phyloP scores from a whole-genome alignment of 164 flowering plant genomes.

The Macadamia tetraphylla region DNA sequence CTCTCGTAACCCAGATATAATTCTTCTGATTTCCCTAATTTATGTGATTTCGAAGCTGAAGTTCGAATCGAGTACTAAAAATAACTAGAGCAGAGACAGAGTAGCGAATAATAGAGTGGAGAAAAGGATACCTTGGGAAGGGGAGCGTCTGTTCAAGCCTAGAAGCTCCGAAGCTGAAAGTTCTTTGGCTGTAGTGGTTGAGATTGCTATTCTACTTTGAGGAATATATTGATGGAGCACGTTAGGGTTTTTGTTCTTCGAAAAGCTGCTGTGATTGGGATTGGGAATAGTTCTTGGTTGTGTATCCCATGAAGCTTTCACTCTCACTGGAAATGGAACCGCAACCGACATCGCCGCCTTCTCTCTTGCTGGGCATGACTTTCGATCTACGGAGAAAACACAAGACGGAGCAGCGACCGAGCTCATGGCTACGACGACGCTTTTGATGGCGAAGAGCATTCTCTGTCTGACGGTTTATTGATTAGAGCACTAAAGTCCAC shows the following conservation, averaged over 20 bases:
- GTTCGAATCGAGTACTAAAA: too few relatives aligned
- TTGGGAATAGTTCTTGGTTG: conserved; percentile 43
- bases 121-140: conserved; percentile 10
- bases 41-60: too few relatives aligned
- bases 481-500: too few relatives aligned
- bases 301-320: conserved; percentile 52
- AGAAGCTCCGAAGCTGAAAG: conserved; percentile 27
- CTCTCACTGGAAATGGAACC: conserved; percentile 15
- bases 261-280: conserved; percentile 25
- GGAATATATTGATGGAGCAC: not conserved
- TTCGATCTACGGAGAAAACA: too few relatives aligned
- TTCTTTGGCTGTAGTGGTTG: conserved; percentile 2
- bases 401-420: too few relatives aligned
- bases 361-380: too few relatives aligned
- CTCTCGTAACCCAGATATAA: conserved; percentile 64
- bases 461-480: too few relatives aligned
- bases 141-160: conserved; percentile 13
- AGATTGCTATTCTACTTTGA: not conserved
- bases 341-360: conserved; percentile 3
- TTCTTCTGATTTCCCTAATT: conserved; percentile 18
- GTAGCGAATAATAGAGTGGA: not conserved
- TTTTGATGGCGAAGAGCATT: too few relatives aligned
- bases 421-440: too few relatives aligned
- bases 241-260: conserved; percentile 19
- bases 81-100: too few relatives aligned